A percentile compares a stretch with the other conserved stretches of the same genome.
Conservation (phyloP, 306 rosid species). For the Macrotyloma uniflorum region DNA sequence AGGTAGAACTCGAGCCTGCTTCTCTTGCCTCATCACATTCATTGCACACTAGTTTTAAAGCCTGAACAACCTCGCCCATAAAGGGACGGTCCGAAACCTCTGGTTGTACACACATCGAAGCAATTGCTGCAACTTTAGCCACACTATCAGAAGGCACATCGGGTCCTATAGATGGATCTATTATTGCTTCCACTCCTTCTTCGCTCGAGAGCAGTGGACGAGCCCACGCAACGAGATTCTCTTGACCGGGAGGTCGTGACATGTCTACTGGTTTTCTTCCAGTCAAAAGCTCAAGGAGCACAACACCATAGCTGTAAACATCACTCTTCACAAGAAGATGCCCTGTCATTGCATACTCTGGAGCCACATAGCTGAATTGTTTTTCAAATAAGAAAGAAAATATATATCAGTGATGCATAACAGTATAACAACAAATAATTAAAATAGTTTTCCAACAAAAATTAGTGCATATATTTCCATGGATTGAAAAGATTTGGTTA, state of each 20-base stretch:
- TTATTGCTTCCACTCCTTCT: slow-evolving; percentile 72
- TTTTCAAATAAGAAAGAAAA: slow-evolving; percentile 31
- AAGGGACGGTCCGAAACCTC: slow-evolving; percentile 94
- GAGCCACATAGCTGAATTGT: slow-evolving; percentile 84
- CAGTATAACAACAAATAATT: slow-evolving; percentile 22
- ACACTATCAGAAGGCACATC: slow-evolving; percentile 65
- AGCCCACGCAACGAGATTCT: slow-evolving; percentile 93
- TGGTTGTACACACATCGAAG: slow-evolving; percentile 98
- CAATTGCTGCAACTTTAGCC: slow-evolving; percentile 96
- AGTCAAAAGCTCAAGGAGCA: slow-evolving; percentile 86
- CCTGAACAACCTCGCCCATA: slow-evolving; percentile 99
- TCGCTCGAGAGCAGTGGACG: slow-evolving; percentile 81
- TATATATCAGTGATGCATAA: slow-evolving; percentile 2
- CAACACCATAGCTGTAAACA: slow-evolving; percentile 97
- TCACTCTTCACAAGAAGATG: slow-evolving; percentile 98
- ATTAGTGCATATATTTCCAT: neutral
- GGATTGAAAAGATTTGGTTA: neutral
- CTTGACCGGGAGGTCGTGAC: slow-evolving; percentile 94
- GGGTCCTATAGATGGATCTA: slow-evolving; percentile 65
- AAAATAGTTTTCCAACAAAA: neutral
- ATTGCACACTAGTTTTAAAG: slow-evolving; percentile 80
- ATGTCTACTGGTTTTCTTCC: slow-evolving; percentile 96
- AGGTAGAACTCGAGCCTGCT: slow-evolving; percentile 65
- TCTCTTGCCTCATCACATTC: slow-evolving; percentile 75
- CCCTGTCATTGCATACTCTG: slow-evolving; percentile 98